These are phyloP conservation scores for Uronychia setigera DNA, from an alignment of 73 alveolate species.

Conservation along the genomic window DNA sequence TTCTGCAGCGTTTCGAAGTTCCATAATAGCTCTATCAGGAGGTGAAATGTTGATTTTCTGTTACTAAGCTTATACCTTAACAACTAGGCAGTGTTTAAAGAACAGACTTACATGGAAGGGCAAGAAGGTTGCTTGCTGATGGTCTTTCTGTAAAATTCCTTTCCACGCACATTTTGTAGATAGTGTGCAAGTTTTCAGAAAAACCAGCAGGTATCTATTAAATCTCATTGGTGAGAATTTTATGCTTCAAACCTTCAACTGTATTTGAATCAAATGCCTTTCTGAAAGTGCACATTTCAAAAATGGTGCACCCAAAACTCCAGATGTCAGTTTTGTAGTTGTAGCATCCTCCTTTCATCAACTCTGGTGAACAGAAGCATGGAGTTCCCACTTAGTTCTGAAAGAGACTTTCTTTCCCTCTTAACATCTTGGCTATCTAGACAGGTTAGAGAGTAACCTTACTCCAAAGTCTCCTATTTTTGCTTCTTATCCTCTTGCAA, in stretches of 20 bases:
- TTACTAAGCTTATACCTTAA: neutral
- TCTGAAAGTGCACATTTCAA: neutral
- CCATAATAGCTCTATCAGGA: neutral
- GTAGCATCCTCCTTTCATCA: neutral
- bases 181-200: neutral
- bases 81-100: neutral
- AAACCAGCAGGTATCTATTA: neutral
- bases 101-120: neutral
- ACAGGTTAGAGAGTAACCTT: neutral
- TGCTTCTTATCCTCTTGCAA: constrained; percentile 34
- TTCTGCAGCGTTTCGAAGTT: neutral
- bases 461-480: constrained; percentile 82
- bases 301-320: constrained; percentile 4
- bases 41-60: neutral
- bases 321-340: constrained; percentile 5
- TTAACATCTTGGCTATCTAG: neutral
- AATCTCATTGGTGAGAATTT: neutral
- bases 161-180: neutral
- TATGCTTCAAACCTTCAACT: neutral
- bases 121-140: neutral
- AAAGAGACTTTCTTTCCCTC: neutral
- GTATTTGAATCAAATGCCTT: neutral
- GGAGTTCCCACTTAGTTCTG: constrained; percentile 8
- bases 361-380: constrained; percentile 23
- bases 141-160: neutral